Base-by-base conservation (phyloP, 768 basidiomycete genomes). In the Suillus cothurnatus region DNA sequence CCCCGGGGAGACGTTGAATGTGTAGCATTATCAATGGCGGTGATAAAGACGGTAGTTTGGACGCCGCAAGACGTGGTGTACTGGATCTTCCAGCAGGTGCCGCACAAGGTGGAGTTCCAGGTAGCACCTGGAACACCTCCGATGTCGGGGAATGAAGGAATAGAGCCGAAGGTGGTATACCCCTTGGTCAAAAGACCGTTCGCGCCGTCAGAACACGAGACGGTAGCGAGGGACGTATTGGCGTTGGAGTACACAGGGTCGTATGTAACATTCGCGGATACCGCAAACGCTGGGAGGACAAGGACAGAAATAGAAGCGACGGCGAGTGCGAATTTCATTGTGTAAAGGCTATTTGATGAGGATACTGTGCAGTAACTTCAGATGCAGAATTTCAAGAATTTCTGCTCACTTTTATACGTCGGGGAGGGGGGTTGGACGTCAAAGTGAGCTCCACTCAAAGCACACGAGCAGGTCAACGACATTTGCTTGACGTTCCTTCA, bases 151-250 rank as follows among this genome's bases (percentile, higher is more conserved):
- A 62, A 66, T 14, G 36, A 67, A 15, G 66, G 66, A 19, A 66
- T 61, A n/a, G 68, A 67, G 21, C 43, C 52, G 34, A 73, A 62
- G 23, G 52, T 69, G 32, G 63, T 34, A 57, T 59, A 72, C 12
- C 68, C 67, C 64, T 66, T 61, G 32, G 65, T 61, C 32, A 63
- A 31, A 17, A 73, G 62, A 36, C 72, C 72, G 38, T 73, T 70
- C 9, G 9, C 12, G 14, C 73, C 72, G 41, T 70, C 34, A 49
- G 72, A 73, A 55, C 72, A 73, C 0, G 72, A 61, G 41, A 70
- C 64, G 21, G 43, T 56, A 14, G 8, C 0, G n/a, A 71, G 34
- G 14, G 69, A 67, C 17, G 15, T 6, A 17, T 19, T 6, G n/a
- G 50, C 4, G n/a, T 71, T 69, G n/a, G 11, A 11, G 41, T 66